phyloP scores from a whole-genome alignment of 306 rosid species.

The Prosopis cineraria region DNA sequence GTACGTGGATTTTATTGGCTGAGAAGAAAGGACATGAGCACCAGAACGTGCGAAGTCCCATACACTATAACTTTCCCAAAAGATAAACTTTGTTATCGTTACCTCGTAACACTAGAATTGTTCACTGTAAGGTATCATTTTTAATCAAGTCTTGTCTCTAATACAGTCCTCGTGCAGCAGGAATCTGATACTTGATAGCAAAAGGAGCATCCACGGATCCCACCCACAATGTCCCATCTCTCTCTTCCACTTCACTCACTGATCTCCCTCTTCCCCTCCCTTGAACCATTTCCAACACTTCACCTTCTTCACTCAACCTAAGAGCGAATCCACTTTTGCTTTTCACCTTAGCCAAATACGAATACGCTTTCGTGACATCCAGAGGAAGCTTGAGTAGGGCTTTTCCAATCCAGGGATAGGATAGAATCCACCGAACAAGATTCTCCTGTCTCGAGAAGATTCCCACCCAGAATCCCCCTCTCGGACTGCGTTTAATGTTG shows the following conservation, averaged over 20 bases:
- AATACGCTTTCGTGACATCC: slow-evolving; percentile 44
- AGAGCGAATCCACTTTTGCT: slow-evolving; percentile 54
- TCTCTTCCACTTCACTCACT: slow-evolving; percentile 71
- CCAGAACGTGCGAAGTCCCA: too few species aligned
- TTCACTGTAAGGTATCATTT: neutral
- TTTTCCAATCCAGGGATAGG: slow-evolving; percentile 55
- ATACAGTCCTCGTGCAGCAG: neutral
- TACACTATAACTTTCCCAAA: neutral
- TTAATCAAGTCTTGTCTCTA: neutral
- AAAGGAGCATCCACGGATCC: slow-evolving; percentile 66
- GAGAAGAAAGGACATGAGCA: too few species aligned
- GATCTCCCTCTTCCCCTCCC: slow-evolving; percentile 46
- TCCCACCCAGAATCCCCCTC: slow-evolving; percentile 90
- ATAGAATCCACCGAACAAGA: slow-evolving; percentile 43
- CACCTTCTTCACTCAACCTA: slow-evolving; percentile 70
- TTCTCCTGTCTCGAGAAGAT: slow-evolving; percentile 51
- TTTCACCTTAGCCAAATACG: slow-evolving; percentile 48
- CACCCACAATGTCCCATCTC: slow-evolving; percentile 69
- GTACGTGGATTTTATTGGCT: too few species aligned
- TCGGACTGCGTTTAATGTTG: slow-evolving; percentile 71
- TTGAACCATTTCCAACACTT: slow-evolving; percentile 55
- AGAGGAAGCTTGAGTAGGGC: slow-evolving; percentile 55
- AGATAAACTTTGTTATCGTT: neutral
- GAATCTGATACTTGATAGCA: slow-evolving; percentile 46
- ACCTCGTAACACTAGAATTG: neutral